Conservation (phyloP, 2,329 filamentous ascomycete species). For the Neofusicoccum parvum region DNA sequence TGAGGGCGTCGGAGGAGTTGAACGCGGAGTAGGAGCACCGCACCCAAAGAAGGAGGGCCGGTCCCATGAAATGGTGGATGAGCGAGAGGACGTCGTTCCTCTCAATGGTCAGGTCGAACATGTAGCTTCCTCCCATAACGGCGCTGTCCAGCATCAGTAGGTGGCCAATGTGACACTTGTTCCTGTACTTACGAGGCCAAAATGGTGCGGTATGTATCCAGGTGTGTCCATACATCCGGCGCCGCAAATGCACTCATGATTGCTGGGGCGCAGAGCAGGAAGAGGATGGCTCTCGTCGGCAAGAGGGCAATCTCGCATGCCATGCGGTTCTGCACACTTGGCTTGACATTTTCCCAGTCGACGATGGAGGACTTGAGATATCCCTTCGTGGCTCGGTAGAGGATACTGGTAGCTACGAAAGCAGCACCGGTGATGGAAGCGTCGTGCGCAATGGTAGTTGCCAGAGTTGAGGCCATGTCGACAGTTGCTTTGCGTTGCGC, state of each 20-base stretch:
- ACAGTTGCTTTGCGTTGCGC: too few species aligned
- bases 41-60: background rate
- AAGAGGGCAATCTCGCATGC: background rate
- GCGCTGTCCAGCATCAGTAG: background rate
- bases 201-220: slow-evolving; percentile 7
- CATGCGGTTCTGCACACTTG: background rate
- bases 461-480: background rate
- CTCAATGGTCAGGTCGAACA: slow-evolving; percentile 7
- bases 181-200: background rate
- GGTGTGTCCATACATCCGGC: background rate
- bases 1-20: background rate
- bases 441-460: background rate
- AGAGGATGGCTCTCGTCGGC: background rate
- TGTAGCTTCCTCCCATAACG: slow-evolving; percentile 7
- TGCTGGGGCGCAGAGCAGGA: background rate
- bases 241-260: slow-evolving; percentile 7
- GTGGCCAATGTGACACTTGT: too few species aligned
- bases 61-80: slow-evolving; percentile 5
- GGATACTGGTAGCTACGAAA: background rate
- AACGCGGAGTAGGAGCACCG: background rate
- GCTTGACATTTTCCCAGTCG: background rate
- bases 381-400: background rate
- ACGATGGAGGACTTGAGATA: background rate
- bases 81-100: background rate
- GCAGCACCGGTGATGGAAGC: background rate